A percentile compares a stretch with the other conserved stretches of the same genome.
Evolutionary conservation across 371 early-diverging fungal genomes (phyloP).

Genomic region (Apophysomyces variabilis): DNA sequence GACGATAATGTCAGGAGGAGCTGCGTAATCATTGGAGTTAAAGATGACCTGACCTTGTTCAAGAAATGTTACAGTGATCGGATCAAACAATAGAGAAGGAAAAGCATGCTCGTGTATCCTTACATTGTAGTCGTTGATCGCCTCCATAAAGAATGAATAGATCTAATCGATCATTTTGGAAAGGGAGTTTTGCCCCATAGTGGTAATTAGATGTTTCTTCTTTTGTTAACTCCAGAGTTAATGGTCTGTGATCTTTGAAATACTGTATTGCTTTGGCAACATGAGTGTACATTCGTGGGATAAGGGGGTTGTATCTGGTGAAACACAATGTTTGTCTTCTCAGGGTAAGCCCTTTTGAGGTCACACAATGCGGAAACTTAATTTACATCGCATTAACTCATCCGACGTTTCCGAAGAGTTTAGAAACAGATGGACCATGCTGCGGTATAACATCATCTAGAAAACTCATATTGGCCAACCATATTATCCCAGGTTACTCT

Average conservation of each 20-base stretch:
- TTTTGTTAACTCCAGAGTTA: neutral
- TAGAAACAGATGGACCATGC: no score
- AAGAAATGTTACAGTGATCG: neutral
- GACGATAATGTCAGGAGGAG: constrained; percentile 20
- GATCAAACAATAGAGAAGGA: neutral
- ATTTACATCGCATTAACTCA: neutral
- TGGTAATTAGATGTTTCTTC: constrained; percentile 9
- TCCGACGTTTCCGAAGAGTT: neutral
- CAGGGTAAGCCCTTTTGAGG: neutral
- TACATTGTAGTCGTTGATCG: constrained; percentile 11
- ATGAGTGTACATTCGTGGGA: constrained; percentile 7
- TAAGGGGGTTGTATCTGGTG: neutral
- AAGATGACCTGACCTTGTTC: constrained; percentile 19
- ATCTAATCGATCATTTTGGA: constrained; percentile 14
- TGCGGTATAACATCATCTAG: no score
- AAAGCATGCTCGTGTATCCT: neutral
- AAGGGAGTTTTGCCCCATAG: constrained; percentile 10
- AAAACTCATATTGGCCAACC: no score
- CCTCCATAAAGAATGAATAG: neutral
- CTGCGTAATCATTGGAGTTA: constrained; percentile 13
- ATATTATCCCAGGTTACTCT: no score
- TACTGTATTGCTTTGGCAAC: neutral
- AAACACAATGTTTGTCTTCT: neutral
- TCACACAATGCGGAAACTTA: neutral
- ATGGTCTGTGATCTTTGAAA: constrained; percentile 11